Percentiles rank a stretch among this genome's conserved stretches.
Conservation (phyloP, 2,329 filamentous ascomycete genomes). For the Falciphora oryzae region DNA sequence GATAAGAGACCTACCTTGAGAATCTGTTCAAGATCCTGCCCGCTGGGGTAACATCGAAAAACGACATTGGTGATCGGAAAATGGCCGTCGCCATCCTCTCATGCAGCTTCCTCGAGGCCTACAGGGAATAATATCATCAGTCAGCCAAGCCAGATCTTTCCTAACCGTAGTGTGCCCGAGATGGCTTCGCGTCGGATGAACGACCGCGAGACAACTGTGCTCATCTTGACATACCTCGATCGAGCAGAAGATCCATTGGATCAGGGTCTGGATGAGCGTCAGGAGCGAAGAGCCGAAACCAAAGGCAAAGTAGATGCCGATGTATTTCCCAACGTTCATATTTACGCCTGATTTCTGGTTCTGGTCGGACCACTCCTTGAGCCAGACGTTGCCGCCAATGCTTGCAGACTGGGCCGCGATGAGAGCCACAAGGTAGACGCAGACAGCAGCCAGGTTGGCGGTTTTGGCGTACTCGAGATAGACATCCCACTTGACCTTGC, state of each 20-base stretch:
- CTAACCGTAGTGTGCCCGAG: neutral
- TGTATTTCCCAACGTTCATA: constrained; percentile 75
- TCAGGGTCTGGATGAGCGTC: constrained; percentile 86
- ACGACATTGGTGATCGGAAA: constrained; percentile 96
- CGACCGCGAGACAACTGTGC: constrained; percentile 12
- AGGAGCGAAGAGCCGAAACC: constrained; percentile 80
- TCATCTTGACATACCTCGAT: constrained; percentile 64
- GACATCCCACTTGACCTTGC: constrained; percentile 93
- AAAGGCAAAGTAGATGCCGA: constrained; percentile 93
- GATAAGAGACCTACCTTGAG: constrained; percentile 60
- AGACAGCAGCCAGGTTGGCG: constrained; percentile 81
- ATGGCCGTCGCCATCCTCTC: constrained; percentile 97
- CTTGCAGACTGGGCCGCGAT: constrained; percentile 75
- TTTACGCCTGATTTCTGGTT: constrained; percentile 68
- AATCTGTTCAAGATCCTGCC: constrained; percentile 97
- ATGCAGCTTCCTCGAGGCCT: constrained; percentile 92
- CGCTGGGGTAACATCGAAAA: constrained; percentile 95
- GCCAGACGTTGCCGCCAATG: constrained; percentile 83
- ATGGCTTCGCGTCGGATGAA: neutral
- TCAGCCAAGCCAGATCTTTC: neutral
- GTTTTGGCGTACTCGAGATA: constrained; percentile 93
- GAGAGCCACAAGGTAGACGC: constrained; percentile 70
- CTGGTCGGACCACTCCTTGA: constrained; percentile 83
- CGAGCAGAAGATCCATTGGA: constrained; percentile 99
- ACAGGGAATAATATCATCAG: neutral